Percentiles rank a stretch among this genome's conserved stretches.
phyloP scores from a whole-genome alignment of 2,329 filamentous ascomycete species.

The Ophiostoma australiae region DNA sequence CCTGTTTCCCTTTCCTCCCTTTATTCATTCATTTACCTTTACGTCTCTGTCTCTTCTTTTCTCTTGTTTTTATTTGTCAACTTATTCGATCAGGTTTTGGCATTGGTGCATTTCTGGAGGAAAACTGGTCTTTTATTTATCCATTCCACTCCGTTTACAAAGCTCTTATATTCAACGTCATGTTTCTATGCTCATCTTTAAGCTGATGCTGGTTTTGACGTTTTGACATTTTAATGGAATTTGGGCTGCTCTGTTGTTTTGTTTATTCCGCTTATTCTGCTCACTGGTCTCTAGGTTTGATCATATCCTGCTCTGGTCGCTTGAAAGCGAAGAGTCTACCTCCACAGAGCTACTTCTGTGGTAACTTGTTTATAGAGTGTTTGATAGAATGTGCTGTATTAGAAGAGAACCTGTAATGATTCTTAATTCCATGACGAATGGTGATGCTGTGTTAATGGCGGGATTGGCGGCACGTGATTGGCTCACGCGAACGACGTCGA shows the following conservation, averaged over 20 bases:
- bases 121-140: conserved; percentile 2
- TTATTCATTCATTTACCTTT: conserved; percentile 3
- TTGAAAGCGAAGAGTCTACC: background rate
- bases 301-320: background rate
- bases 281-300: background rate
- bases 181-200: background rate
- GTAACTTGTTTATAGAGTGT: background rate
- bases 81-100: background rate
- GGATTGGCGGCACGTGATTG: conserved; percentile 22
- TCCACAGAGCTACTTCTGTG: background rate
- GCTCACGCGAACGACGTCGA: conserved; percentile 5
- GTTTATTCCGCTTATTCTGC: no score
- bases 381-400: background rate
- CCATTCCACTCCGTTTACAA: conserved; percentile 15
- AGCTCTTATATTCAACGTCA: background rate
- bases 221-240: background rate
- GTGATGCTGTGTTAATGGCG: conserved; percentile 10
- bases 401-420: background rate
- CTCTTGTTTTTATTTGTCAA: background rate
- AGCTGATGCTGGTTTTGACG: background rate
- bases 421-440: background rate
- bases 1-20: background rate
- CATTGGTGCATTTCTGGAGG: conserved; percentile 13
- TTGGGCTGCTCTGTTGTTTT: background rate
- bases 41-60: background rate